Percentiles rank a stretch among this genome's conserved stretches.
Conservation (phyloP, 2,329 filamentous ascomycete species). For the Fusarium sarcochroum region DNA sequence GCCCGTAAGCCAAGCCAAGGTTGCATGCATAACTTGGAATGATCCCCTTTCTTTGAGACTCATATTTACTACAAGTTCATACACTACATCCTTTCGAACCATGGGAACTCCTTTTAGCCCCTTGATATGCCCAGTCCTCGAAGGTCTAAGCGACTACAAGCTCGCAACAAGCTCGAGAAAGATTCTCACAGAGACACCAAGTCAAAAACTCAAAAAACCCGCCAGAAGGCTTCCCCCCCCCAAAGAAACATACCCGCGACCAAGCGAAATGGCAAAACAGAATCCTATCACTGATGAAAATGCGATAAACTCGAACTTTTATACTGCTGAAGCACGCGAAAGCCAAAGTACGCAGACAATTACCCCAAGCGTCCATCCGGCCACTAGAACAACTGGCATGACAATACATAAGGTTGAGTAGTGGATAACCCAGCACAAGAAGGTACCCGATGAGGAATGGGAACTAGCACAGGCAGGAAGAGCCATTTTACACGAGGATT, state of each 20-base stretch:
- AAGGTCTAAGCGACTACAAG: neutral
- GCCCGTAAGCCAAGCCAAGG: neutral
- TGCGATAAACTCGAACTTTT: too few species aligned
- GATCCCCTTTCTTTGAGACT: neutral
- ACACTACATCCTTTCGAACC: too few species aligned
- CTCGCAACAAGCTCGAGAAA: neutral
- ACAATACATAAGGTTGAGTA: too few species aligned
- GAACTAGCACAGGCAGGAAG: neutral
- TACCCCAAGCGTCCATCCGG: neutral
- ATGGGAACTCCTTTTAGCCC: fast-evolving
- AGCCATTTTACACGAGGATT: neutral
- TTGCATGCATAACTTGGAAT: neutral
- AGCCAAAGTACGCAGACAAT: neutral
- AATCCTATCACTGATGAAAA: too few species aligned
- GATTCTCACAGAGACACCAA: neutral
- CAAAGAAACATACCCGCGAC: neutral
- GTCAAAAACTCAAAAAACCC: neutral
- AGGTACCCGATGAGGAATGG: neutral
- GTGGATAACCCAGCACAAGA: too few species aligned
- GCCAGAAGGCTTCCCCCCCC: fast-evolving
- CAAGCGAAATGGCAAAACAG: neutral
- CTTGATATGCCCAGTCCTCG: neutral
- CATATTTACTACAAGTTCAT: neutral
- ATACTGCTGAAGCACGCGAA: neutral
- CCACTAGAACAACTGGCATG: too few species aligned